phyloP scores from a whole-genome alignment of 2,329 filamentous ascomycete species.

The Dactylellina cionopaga region DNA sequence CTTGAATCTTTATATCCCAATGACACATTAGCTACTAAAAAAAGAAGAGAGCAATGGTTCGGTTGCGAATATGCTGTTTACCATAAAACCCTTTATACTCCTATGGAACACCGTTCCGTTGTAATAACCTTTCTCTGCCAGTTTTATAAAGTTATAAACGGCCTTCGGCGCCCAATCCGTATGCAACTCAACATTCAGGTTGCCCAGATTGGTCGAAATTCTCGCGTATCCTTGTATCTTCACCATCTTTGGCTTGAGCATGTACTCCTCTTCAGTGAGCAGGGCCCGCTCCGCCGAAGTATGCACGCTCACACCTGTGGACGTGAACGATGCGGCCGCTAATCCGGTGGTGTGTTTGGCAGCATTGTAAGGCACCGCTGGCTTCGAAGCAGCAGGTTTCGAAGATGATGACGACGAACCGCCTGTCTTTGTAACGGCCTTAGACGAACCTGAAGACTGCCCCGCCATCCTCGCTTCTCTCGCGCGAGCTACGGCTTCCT shows the following conservation, averaged over 20 bases:
- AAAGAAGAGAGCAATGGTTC: no score
- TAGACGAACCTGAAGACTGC: conserved; percentile 60
- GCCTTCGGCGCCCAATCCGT: conserved; percentile 91
- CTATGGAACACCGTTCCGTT: conserved; percentile 84
- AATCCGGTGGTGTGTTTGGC: conserved; percentile 89
- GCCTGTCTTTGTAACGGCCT: conserved; percentile 56
- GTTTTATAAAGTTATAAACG: conserved; percentile 94
- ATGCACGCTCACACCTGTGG: conserved; percentile 89
- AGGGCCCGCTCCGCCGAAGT: conserved; percentile 87
- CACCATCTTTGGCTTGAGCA: conserved; percentile 88
- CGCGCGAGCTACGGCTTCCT: conserved; percentile 91
- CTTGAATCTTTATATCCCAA: conserved; percentile 75
- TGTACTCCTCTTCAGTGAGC: conserved; percentile 93
- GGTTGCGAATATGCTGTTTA: no score
- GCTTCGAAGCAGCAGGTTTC: conserved; percentile 14
- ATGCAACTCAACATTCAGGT: conserved; percentile 86
- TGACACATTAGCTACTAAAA: no score
- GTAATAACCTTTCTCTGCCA: conserved; percentile 92
- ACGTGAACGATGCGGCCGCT: conserved; percentile 93
- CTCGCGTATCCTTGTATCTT: conserved; percentile 91
- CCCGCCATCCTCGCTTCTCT: conserved; percentile 63
- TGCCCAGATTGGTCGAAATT: conserved; percentile 85
- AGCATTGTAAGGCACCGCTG: conserved; percentile 76
- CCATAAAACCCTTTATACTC: conserved; percentile 95
- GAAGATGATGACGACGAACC: conserved; percentile 20